These are phyloP conservation scores for Physaria fendleri DNA, from an alignment of 345 rosid genomes.

Conservation along the genomic window DNA sequence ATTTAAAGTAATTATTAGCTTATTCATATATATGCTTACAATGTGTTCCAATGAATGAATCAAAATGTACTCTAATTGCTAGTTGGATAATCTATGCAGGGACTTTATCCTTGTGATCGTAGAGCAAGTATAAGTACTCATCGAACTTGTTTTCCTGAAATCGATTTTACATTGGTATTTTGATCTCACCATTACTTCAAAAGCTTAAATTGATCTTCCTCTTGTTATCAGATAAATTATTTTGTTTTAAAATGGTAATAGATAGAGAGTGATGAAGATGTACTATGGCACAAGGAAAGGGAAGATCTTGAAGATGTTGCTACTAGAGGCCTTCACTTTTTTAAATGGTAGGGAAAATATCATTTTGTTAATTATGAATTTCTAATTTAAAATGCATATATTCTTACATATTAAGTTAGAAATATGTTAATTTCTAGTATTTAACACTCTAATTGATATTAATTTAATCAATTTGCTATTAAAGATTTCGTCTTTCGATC, in stretches of 20 bases:
- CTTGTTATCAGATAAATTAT: background rate
- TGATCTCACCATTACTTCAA: background rate
- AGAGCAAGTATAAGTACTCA: slow-evolving; percentile 42
- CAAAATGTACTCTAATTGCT: background rate
- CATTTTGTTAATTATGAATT: background rate
- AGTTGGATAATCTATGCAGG: slow-evolving; percentile 38
- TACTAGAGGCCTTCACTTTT: slow-evolving; percentile 50
- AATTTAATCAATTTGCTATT: background rate
- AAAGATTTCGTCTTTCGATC: too few species aligned
- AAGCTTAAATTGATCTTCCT: background rate
- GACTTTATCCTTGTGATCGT: slow-evolving; percentile 63
- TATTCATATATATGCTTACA: too few species aligned
- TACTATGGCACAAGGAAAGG: slow-evolving; percentile 46
- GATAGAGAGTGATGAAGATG: slow-evolving; percentile 73
- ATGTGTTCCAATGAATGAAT: background rate
- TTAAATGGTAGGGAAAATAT: slow-evolving; percentile 38
- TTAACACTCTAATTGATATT: background rate
- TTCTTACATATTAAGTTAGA: background rate
- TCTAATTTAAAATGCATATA: background rate
- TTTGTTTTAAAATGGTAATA: slow-evolving; percentile 1
- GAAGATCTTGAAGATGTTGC: slow-evolving; percentile 51
- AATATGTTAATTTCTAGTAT: background rate
- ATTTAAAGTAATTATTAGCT: too few species aligned
- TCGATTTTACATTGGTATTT: slow-evolving; percentile 59
- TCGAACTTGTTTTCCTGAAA: slow-evolving; percentile 39